Conservation (phyloP, 2,329 filamentous ascomycete species). For the Botrytis porri region DNA sequence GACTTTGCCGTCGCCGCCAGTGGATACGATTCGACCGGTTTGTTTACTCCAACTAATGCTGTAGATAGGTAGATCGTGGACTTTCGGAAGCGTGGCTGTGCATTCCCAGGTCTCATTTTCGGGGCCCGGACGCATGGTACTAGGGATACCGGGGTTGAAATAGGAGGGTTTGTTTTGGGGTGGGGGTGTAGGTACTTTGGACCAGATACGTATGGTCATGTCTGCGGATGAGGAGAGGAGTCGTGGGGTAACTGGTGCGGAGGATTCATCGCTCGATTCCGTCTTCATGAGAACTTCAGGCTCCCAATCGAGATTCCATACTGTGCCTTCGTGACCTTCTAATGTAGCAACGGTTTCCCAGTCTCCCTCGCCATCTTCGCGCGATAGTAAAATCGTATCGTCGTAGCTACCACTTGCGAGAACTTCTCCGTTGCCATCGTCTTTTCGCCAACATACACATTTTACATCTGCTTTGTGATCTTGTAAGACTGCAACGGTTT, state of each 20-base stretch:
- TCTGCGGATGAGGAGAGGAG: conserved; percentile 87
- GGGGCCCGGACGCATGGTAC: conserved; percentile 72
- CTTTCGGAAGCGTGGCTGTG: conserved; percentile 69
- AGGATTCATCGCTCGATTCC: conserved; percentile 37
- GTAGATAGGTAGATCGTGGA: conserved; percentile 80
- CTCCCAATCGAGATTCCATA: conserved; percentile 84
- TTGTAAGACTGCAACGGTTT: conserved; percentile 90
- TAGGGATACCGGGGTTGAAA: conserved; percentile 65
- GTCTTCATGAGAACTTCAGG: conserved; percentile 36
- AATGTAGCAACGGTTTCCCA: conserved; percentile 88
- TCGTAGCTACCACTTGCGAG: conserved; percentile 93
- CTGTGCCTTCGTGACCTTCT: conserved; percentile 77
- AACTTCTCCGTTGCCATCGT: conserved; percentile 61
- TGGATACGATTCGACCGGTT: conserved; percentile 78
- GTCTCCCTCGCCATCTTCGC: conserved; percentile 79
- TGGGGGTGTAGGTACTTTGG: conserved; percentile 43
- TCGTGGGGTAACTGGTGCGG: conserved; percentile 50
- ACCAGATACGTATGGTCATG: conserved; percentile 75
- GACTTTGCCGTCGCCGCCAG: conserved; percentile 81
- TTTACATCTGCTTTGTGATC: conserved; percentile 97
- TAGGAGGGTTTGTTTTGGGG: conserved; percentile 35
- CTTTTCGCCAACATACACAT: conserved; percentile 86
- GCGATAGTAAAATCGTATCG: conserved; percentile 81
- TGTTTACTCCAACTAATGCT: conserved; percentile 77
- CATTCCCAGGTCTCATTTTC: conserved; percentile 82